phyloP scores from a whole-genome alignment of 2,329 filamentous ascomycete species.

The Lecanicillium sp. region DNA sequence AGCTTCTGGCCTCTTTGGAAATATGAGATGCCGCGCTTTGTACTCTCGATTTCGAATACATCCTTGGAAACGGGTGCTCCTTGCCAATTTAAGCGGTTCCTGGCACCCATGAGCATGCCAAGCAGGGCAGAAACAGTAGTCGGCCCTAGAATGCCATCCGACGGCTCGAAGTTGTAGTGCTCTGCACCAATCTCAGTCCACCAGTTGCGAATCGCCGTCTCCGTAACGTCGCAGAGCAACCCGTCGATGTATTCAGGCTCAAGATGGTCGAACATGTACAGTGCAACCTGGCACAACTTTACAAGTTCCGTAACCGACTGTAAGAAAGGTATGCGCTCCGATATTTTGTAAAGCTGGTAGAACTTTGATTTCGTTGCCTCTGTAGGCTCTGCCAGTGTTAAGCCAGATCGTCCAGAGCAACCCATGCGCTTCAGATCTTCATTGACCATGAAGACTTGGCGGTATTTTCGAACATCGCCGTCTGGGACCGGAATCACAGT shows the following conservation, averaged over 20 bases:
- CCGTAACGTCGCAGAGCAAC: conserved; percentile 85
- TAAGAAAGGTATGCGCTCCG: conserved; percentile 70
- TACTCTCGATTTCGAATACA: conserved; percentile 74
- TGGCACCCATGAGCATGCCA: conserved; percentile 79
- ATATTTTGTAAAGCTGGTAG: conserved; percentile 79
- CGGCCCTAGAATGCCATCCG: conserved; percentile 85
- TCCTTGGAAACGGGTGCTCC: conserved; percentile 84
- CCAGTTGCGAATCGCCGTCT: conserved; percentile 86
- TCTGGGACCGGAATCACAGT: conserved; percentile 88
- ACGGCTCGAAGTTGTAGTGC: conserved; percentile 85
- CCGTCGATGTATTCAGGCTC: conserved; percentile 88
- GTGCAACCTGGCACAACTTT: conserved; percentile 80
- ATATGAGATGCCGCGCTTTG: conserved; percentile 74
- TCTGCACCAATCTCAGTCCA: conserved; percentile 91
- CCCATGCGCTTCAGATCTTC: conserved; percentile 88
- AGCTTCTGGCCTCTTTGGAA: conserved; percentile 89
- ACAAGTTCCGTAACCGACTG: conserved; percentile 80
- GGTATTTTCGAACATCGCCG: conserved; percentile 72
- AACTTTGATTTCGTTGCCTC: conserved; percentile 85
- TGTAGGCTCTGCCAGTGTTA: conserved; percentile 71
- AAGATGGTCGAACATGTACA: conserved; percentile 81
- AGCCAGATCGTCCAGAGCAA: conserved; percentile 80
- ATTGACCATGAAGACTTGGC: conserved; percentile 84
- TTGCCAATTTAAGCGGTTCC: conserved; percentile 79
- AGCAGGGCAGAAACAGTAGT: conserved; percentile 84